phyloP scores from a whole-genome alignment of 2,329 filamentous ascomycete genomes.

The Ascochyta koolunga region DNA sequence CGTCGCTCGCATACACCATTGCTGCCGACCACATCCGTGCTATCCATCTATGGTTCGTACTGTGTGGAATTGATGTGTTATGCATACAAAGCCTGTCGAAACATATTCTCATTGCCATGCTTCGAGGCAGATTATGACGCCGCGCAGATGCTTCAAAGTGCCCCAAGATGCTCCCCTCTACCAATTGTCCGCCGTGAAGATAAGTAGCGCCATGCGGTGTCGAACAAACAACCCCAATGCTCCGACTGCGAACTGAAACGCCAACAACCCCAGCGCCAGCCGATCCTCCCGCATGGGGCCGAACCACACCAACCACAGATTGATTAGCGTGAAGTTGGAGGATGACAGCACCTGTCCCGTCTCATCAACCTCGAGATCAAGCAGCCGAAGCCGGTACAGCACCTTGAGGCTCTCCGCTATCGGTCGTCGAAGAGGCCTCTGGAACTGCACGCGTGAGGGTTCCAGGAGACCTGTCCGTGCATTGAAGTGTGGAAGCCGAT shows the following conservation, averaged over 20 bases:
- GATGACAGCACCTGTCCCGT: slow-evolving; percentile 76
- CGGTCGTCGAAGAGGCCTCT: slow-evolving; percentile 69
- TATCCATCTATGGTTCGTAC: slow-evolving; percentile 1
- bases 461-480: slow-evolving; percentile 83
- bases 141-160: slow-evolving; percentile 4
- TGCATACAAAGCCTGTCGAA: slow-evolving; percentile 1
- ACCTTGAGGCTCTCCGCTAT: slow-evolving; percentile 70
- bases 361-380: slow-evolving; percentile 71
- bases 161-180: slow-evolving; percentile 15
- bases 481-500: slow-evolving; percentile 90
- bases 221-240: slow-evolving; percentile 83
- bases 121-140: slow-evolving; percentile 4
- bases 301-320: slow-evolving; percentile 95
- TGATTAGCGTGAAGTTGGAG: slow-evolving; percentile 90
- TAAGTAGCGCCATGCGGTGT: slow-evolving; percentile 81
- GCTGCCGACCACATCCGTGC: slow-evolving; percentile 6
- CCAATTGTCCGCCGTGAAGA: slow-evolving; percentile 88
- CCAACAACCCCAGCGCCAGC: slow-evolving; percentile 77
- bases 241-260: slow-evolving; percentile 77
- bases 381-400: slow-evolving; percentile 69
- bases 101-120: not conserved
- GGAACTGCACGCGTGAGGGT: slow-evolving; percentile 79
- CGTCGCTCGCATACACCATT: not conserved
- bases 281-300: slow-evolving; percentile 88
- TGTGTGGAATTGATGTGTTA: not conserved